Conservation (phyloP, 176 grass and related monocot genomes). For the Lolium rigidum region DNA sequence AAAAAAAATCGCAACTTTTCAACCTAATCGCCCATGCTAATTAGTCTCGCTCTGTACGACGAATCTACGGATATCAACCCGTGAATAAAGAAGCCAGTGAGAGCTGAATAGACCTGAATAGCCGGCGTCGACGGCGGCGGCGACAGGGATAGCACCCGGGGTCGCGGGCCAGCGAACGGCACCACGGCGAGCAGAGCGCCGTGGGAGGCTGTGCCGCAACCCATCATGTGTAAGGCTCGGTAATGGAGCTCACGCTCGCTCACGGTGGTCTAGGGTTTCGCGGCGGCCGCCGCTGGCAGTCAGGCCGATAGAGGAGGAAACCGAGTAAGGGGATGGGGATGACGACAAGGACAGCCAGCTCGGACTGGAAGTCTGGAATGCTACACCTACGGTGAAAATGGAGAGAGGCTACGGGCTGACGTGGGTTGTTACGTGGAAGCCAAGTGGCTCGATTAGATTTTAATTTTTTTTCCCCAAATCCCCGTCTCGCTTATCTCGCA, state of each 20-base stretch:
- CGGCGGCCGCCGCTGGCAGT: background rate
- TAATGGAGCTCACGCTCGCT: slow-evolving; percentile 5
- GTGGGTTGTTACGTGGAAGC: no score
- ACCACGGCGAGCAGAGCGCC: slow-evolving; percentile 39
- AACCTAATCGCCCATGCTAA: background rate
- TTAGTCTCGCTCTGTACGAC: background rate
- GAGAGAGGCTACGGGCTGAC: no score
- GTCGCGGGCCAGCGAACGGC: slow-evolving; percentile 27
- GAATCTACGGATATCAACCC: slow-evolving; percentile 5
- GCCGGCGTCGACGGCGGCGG: slow-evolving; percentile 30
- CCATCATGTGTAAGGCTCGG: slow-evolving; percentile 27
- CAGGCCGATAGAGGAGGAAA: background rate
- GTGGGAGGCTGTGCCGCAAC: slow-evolving; percentile 34
- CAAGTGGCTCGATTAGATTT: no score
- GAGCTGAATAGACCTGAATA: slow-evolving; percentile 34
- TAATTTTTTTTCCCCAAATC: no score
- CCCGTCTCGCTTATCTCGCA: no score
- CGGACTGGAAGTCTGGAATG: no score
- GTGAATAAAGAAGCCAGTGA: background rate
- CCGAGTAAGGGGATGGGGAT: background rate
- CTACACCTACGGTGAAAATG: no score
- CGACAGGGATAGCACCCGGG: background rate
- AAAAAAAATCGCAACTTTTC: slow-evolving; percentile 15
- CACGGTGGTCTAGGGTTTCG: slow-evolving; percentile 48
- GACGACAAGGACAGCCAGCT: slow-evolving; percentile 23